Conservation (phyloP, 225 moss, liverwort and hornwort species). For the Polytrichum formosum region DNA sequence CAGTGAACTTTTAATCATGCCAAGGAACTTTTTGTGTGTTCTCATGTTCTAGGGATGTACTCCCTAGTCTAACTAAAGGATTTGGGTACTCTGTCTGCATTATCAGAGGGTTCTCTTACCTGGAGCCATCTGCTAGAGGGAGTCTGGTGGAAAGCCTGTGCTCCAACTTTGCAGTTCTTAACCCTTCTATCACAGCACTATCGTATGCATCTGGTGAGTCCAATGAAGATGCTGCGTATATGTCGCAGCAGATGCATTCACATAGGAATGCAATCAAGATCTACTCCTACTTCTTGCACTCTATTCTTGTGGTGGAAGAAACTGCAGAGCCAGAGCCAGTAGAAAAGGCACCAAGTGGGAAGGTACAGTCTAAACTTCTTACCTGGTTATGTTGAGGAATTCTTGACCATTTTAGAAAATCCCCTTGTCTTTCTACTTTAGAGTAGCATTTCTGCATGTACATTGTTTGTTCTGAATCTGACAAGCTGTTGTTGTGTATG, state of each 20-base stretch:
- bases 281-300: constrained; percentile 79
- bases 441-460: too few relatives aligned
- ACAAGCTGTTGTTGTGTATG: constrained; percentile 1
- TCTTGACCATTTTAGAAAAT: too few relatives aligned
- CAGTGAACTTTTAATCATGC: too few relatives aligned
- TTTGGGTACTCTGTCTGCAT: constrained; percentile 20
- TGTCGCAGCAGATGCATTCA: constrained; percentile 68
- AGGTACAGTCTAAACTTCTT: constrained; percentile 37
- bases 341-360: constrained; percentile 40
- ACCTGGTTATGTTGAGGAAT: background rate
- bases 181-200: constrained; percentile 72
- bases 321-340: constrained; percentile 41
- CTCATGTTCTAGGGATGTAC: constrained; percentile 10
- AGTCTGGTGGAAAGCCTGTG: constrained; percentile 86
- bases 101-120: constrained; percentile 65
- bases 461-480: background rate
- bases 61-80: constrained; percentile 12
- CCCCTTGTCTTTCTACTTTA: too few relatives aligned
- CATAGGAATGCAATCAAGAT: constrained; percentile 84
- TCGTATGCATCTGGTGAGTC: constrained; percentile 56
- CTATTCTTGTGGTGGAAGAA: constrained; percentile 65
- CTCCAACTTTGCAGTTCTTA: constrained; percentile 89
- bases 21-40: background rate
- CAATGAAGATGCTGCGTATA: constrained; percentile 63
- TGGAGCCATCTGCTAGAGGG: constrained; percentile 61